Evolutionary conservation across 139 green algal genomes (phyloP).

Genomic region (Penium margaritaceum): DNA sequence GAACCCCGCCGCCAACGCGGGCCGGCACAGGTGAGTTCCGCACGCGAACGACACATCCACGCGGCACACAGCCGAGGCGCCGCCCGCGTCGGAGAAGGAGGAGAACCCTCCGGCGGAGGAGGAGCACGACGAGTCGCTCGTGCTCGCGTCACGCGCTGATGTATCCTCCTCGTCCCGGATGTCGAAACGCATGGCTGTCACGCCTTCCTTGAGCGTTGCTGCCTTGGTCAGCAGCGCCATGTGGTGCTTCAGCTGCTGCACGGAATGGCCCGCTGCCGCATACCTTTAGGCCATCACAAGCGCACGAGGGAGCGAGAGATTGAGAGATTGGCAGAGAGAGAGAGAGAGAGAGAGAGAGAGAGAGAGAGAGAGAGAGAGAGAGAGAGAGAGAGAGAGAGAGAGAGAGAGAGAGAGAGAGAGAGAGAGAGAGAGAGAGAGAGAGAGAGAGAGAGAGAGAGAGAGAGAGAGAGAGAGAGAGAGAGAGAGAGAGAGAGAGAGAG

Average conservation of each 20-base stretch:
- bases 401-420: too few relatives aligned
- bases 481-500: too few relatives aligned
- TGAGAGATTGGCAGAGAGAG: constrained; percentile 2
- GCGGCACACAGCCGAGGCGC: not conserved
- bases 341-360: not conserved
- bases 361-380: constrained; percentile 10
- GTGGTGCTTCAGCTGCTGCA: not conserved
- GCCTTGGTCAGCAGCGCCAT: not conserved
- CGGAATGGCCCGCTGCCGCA: not conserved
- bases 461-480: too few relatives aligned
- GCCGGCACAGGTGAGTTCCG: not conserved
- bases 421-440: too few relatives aligned
- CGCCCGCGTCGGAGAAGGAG: not conserved
- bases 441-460: too few relatives aligned
- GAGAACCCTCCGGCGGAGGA: not conserved
- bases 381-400: too few relatives aligned
- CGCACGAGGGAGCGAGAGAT: too few relatives aligned
- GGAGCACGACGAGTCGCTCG: constrained; percentile 3
- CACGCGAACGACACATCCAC: not conserved
- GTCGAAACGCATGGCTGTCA: not conserved
- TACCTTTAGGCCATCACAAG: too few relatives aligned
- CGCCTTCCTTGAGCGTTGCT: not conserved
- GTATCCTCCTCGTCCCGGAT: not conserved
- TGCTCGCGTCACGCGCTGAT: not conserved
- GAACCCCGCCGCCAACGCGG: not conserved